Base-by-base conservation (phyloP, 2,329 filamentous ascomycete genomes). In the Grosmannia huntii region DNA sequence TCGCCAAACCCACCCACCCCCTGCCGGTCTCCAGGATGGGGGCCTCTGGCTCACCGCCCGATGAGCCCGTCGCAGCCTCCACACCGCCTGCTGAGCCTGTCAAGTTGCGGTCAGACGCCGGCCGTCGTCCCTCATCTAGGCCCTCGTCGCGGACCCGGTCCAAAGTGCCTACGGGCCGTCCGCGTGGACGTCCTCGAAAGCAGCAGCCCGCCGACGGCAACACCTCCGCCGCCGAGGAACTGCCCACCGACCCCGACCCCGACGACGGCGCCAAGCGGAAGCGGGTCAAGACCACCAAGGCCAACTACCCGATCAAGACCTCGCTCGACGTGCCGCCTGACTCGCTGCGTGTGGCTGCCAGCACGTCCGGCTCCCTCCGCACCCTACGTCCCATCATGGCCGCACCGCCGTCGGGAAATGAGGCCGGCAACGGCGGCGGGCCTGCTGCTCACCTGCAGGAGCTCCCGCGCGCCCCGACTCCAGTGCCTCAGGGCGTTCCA, bases 291-390 rank as follows among this genome's bases (percentile, higher is more conserved):
- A 82, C 86, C 27, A 89, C 83, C 23, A 86, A 84, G 73, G 83
- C 83, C n/a, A 84, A 85, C 55, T 71, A 64, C 64, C 65, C 60
- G 52, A 60, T 10, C 61, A 86, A 82, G 64, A 81, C 82, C 4
- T 19, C 41, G 25, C 87, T 96, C 65, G 87, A 86, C 56, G 79
- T 82, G 46, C 84, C 84, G 33, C 81, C 84, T 11, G 90, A 94
- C 54, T 95, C 89, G 4, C 76, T 97, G 28, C 82, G 91, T 54
- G 90, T 96, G n/a, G 86, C 89, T 60, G 92, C 92, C 53, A 95
- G 90, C 68, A 95, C 89, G 19, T 87, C 91, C 51, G 89, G 90
- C 49, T 96, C 91, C 5, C 78, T 97, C 60, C 87, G 92, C 50
- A 86, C 85, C 53, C 87, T 96, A 69, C 82, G 90, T 51, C 92